Percentiles rank a stretch among this genome's conserved stretches.
phyloP scores from a whole-genome alignment of 805 yeast genomes.

The Monosporozyma siamensis region DNA sequence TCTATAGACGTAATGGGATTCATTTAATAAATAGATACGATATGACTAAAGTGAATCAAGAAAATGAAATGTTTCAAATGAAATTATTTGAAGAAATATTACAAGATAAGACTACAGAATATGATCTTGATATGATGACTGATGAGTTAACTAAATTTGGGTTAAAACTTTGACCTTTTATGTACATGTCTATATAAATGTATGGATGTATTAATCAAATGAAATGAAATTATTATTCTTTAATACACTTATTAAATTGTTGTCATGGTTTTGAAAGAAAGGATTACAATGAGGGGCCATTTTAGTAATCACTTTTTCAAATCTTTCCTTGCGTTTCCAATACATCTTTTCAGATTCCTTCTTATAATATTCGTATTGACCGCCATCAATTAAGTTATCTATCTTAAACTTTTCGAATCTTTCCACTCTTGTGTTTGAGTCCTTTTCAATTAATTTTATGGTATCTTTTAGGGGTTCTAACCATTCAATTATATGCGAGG shows the following conservation, averaged over 20 bases:
- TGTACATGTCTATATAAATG: neutral
- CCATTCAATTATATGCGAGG: constrained; percentile 17
- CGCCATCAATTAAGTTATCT: constrained; percentile 12
- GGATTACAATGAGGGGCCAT: neutral
- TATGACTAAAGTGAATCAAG: constrained; percentile 4
- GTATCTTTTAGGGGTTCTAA: constrained; percentile 16
- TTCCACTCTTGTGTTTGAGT: constrained; percentile 6
- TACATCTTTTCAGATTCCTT: constrained; percentile 18
- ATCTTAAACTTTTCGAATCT: constrained; percentile 15
- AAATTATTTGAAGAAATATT: constrained; percentile 32
- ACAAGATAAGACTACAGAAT: constrained; percentile 15
- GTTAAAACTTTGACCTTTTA: neutral
- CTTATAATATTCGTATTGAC: constrained; percentile 13
- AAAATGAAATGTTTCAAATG: constrained; percentile 12
- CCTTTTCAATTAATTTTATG: constrained; percentile 7
- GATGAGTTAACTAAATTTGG: constrained; percentile 1
- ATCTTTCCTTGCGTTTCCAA: constrained; percentile 17
- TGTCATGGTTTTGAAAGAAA: neutral
- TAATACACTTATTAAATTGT: neutral
- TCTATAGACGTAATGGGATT: constrained; percentile 52
- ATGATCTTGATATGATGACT: constrained; percentile 13
- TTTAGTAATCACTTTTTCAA: constrained; percentile 2
- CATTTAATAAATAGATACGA: constrained; percentile 14
- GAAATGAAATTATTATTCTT: neutral
- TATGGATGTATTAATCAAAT: neutral